phyloP scores from a whole-genome alignment of 1,284 basidiomycete species.

The Cryptococcus sp. region DNA sequence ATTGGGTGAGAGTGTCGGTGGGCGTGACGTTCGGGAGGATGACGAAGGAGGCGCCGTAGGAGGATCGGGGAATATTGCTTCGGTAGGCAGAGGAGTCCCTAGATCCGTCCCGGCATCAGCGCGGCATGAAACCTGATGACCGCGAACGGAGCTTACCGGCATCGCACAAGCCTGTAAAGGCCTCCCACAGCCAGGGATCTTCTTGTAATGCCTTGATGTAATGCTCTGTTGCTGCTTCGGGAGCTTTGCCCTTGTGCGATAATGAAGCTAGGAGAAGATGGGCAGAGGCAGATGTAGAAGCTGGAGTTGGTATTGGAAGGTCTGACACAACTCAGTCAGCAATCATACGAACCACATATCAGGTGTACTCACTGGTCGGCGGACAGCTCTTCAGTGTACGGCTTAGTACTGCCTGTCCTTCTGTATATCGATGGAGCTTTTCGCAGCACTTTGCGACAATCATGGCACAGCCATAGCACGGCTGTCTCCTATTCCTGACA shows the following conservation, averaged over 20 bases:
- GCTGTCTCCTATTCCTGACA: slow-evolving; percentile 6
- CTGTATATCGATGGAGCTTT: slow-evolving; percentile 61
- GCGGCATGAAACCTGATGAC: slow-evolving; percentile 1
- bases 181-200: slow-evolving; percentile 89
- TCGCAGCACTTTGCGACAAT: slow-evolving; percentile 76
- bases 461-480: slow-evolving; percentile 73
- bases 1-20: slow-evolving; percentile 58
- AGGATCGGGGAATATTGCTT: slow-evolving; percentile 36
- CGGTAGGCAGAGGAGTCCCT: slow-evolving; percentile 33
- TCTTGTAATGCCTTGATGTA: slow-evolving; percentile 71
- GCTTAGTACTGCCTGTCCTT: slow-evolving; percentile 47
- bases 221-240: slow-evolving; percentile 68
- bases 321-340: slow-evolving; percentile 18
- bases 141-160: slow-evolving; percentile 61
- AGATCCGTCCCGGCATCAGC: neutral
- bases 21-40: slow-evolving; percentile 49
- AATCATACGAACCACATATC: slow-evolving; percentile 5
- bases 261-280: slow-evolving; percentile 40
- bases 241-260: slow-evolving; percentile 55
- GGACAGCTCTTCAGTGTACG: slow-evolving; percentile 37
- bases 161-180: slow-evolving; percentile 82
- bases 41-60: slow-evolving; percentile 25
- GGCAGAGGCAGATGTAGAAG: slow-evolving; percentile 32
- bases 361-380: slow-evolving; percentile 31
- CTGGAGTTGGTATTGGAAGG: slow-evolving; percentile 27